Base-by-base conservation (phyloP, 2,329 filamentous ascomycete genomes). In the Aspergillus pseudoviridinutans region DNA sequence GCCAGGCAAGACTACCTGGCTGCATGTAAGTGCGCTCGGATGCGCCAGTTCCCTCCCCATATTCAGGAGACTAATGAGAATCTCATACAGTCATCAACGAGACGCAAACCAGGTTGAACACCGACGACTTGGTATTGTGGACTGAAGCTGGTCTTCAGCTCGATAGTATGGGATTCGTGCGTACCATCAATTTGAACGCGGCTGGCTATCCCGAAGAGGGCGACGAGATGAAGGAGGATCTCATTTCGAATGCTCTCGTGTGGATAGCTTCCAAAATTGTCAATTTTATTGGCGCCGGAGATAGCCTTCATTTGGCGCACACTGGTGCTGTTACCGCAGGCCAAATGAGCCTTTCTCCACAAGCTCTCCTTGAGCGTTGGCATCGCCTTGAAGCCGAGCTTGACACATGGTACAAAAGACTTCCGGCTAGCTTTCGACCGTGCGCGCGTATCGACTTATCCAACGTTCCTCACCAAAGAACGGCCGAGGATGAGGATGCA, bases 221-320 rank as follows among this genome's bases (percentile, higher is more conserved):
- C 44, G 70, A 70, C 17, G 60, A 79, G 10, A 85, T 86, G 78
- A 79, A 80, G 56, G 85, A 88, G 70, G 86, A 88, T 59, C 78
- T 86, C 59, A 83, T 86, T 54, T 83, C 80, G 44, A 88, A 89
- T 63, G 82, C 83, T 0, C 69, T 89, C 3, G 80, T 87, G 5
- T 89, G 85, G 85, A 79, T 89, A 8, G 77, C 86, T 58, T 82
- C 84, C 6, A 88, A 88, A 64, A 80, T 88, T 4, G 81, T 87
- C 53, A 88, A 89, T 65, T 87, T 83, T 66, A 82, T 87, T 55
- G 84, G 81, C 6, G 78, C 80, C 0, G 82, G 83, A 0, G 83
- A 85, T 56, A 79, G 80, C 4, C 66, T 83, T 3, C 75, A 68
- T 49, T 64, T 68, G 32, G 60, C 59, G 14, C 64, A 68, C 28